Base-by-base conservation (phyloP, 2,329 filamentous ascomycete species). In the Periconia macrospinosa region DNA sequence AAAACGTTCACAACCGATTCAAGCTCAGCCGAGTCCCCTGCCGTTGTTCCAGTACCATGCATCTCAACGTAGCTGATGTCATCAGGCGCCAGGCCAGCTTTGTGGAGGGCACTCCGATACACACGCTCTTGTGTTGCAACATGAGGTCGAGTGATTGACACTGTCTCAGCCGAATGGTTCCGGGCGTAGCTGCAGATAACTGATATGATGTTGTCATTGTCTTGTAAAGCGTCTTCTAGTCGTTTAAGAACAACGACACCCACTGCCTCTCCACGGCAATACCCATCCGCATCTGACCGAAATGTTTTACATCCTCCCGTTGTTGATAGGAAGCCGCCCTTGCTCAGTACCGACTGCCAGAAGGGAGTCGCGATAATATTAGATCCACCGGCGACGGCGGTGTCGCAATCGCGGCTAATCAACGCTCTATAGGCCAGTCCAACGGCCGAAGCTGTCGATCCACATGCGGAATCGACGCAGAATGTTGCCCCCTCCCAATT, bases 131-230 rank as follows among this genome's bases (percentile, higher is more conserved):
- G 68, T 8, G 60, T 54, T 2, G 47, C 57, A 8, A 48, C 58
- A 52, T 67, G 56, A 1, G 69, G 63, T 5, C 50, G 51, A 0
- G 69, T 72, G 17, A 72, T 70, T 5, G 65, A 69, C 5, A 47
- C 47, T 1, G 68, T 40, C 2, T 65, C 49, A 1, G 59, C 63
- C 0, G 76, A 79, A 52, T 81, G 77, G 49, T 81, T 81, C 2
- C 74, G 79, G 2, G 55, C 60, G 1, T 72, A 66, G 2, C 64
- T 71, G 5, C 58, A 41, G 37, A 75, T 69, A 13, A 67, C 51
- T 6, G 55, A 72, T 5, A 61, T 56, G n/a, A 57, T 71, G 1
- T 47, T 75, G 59, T 81, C 78, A 2, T 63, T 61, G 42, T 73
- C 66, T 0, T 62, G 62, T 6, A 66, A 20, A 6, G 72, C 72